phyloP scores from a whole-genome alignment of 2,329 filamentous ascomycete species.

The Epichloe hybrida region DNA sequence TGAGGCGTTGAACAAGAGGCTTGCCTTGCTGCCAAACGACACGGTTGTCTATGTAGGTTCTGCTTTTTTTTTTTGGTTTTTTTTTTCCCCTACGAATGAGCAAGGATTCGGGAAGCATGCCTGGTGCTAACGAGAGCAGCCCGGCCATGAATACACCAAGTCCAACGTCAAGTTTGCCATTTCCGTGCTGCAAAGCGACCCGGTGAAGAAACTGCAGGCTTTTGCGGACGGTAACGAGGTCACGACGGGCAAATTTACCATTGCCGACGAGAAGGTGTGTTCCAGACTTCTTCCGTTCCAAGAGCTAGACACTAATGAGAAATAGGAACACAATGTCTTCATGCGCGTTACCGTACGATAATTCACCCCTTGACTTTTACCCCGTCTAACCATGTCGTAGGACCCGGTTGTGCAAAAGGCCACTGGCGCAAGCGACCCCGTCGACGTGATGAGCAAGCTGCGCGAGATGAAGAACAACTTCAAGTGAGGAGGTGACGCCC shows the following conservation, averaged over 20 bases:
- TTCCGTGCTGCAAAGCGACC: conserved; percentile 59
- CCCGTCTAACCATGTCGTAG: conserved; percentile 22
- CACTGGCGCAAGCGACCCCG: conserved; percentile 65
- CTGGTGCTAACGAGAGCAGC: conserved; percentile 32
- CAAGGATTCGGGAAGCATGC: neutral
- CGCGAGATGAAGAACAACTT: conserved; percentile 83
- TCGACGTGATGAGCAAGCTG: conserved; percentile 74
- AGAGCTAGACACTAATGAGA: neutral
- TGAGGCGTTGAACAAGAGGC: conserved; percentile 73
- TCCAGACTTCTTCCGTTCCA: neutral
- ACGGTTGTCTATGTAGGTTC: conserved; percentile 72
- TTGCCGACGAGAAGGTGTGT: conserved; percentile 84
- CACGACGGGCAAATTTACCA: conserved; percentile 92
- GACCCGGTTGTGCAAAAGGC: conserved; percentile 75
- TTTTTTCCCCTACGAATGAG: neutral
- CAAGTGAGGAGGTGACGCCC: conserved; percentile 37
- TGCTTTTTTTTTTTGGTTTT: neutral
- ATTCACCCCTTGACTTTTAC: neutral
- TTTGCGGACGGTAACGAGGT: conserved; percentile 71
- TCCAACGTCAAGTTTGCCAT: conserved; percentile 81
- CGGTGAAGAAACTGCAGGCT: conserved; percentile 61
- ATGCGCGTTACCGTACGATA: conserved; percentile 67
- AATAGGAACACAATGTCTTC: conserved; percentile 83
- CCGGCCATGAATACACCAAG: conserved; percentile 97
- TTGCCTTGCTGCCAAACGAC: conserved; percentile 72